Evolutionary conservation across 441 rosid genomes (phyloP).

Genomic region (Arabidopsis hybrid): DNA sequence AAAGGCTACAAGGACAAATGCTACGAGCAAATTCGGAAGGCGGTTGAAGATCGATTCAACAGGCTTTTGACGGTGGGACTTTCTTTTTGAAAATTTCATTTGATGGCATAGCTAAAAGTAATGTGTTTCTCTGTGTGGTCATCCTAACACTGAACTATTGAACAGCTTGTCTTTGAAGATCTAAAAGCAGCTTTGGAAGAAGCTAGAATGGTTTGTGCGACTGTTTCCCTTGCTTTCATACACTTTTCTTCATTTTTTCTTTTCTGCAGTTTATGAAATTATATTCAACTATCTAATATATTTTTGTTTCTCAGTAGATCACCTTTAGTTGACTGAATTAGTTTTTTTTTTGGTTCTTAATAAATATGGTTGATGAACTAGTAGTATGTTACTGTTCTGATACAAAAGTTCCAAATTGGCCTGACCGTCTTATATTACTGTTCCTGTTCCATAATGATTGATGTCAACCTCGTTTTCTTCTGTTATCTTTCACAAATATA

Average conservation of each 20-base stretch:
- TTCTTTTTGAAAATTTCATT: slow-evolving; percentile 24
- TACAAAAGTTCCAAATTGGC: slow-evolving; percentile 4
- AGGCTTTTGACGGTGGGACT: slow-evolving; percentile 80
- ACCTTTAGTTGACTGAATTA: slow-evolving; percentile 15
- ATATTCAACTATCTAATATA: slow-evolving; percentile 25
- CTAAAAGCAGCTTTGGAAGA: slow-evolving; percentile 97
- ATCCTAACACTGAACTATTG: slow-evolving; percentile 46
- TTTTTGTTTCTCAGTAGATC: slow-evolving; percentile 14
- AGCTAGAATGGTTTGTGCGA: slow-evolving; percentile 75
- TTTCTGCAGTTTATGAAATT: slow-evolving; percentile 31
- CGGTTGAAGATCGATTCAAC: slow-evolving; percentile 89
- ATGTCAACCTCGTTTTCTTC: slow-evolving; percentile 13
- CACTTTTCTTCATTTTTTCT: slow-evolving; percentile 28
- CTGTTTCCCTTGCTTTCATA: slow-evolving; percentile 34
- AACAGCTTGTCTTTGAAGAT: slow-evolving; percentile 92
- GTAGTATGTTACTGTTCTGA: slow-evolving; percentile 5
- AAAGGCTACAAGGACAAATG: slow-evolving; percentile 98
- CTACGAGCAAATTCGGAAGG: slow-evolving; percentile 89
- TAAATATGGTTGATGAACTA: slow-evolving; percentile 26
- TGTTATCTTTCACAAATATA: slow-evolving; percentile 24
- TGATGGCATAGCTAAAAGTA: slow-evolving; percentile 11
- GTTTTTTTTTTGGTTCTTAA: slow-evolving; percentile 15
- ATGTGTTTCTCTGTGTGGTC: slow-evolving; percentile 28
- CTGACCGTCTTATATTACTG: neutral
- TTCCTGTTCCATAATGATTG: slow-evolving; percentile 16